Evolutionary conservation across 345 rosid genomes (phyloP).

Genomic region (Rubroshorea leprosula): DNA sequence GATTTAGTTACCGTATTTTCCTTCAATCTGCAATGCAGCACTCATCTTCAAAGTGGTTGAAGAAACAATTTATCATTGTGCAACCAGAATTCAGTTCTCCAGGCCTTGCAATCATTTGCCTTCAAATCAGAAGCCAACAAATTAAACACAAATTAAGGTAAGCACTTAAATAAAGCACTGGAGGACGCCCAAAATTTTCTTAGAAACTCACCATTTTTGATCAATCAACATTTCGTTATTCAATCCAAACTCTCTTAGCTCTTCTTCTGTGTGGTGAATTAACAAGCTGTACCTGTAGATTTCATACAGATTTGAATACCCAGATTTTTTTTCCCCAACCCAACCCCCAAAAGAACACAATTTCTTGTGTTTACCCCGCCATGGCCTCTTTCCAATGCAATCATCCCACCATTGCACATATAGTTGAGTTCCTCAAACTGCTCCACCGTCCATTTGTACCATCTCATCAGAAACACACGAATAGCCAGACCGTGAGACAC

Average conservation of each 20-base stretch:
- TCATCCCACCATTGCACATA: slow-evolving; percentile 37
- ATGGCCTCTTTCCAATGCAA: slow-evolving; percentile 51
- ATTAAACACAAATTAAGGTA: not conserved
- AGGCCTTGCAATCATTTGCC: slow-evolving; percentile 45
- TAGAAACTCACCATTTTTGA: slow-evolving; percentile 56
- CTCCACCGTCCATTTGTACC: slow-evolving; percentile 68
- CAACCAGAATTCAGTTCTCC: slow-evolving; percentile 48
- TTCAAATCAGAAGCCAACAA: slow-evolving; percentile 12
- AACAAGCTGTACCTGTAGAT: no score
- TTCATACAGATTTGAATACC: no score
- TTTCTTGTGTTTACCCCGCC: slow-evolving; percentile 50
- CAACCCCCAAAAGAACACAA: no score
- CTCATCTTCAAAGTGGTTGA: slow-evolving; percentile 32
- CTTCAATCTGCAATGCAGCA: not conserved
- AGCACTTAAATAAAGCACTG: no score
- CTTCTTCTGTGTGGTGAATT: no score
- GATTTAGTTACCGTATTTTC: not conserved
- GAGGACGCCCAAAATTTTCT: no score
- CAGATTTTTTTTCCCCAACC: no score
- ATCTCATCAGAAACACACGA: slow-evolving; percentile 63
- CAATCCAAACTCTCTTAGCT: slow-evolving; percentile 29
- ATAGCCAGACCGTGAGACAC: slow-evolving; percentile 56
- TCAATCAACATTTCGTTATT: slow-evolving; percentile 55
- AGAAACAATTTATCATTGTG: slow-evolving; percentile 46
- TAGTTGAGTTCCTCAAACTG: slow-evolving; percentile 52